Evolutionary conservation across 148 eudicot genomes (phyloP), one percentile per base, ranked within the genome.

Genomic region (Nepenthes mirabilis): DNA sequence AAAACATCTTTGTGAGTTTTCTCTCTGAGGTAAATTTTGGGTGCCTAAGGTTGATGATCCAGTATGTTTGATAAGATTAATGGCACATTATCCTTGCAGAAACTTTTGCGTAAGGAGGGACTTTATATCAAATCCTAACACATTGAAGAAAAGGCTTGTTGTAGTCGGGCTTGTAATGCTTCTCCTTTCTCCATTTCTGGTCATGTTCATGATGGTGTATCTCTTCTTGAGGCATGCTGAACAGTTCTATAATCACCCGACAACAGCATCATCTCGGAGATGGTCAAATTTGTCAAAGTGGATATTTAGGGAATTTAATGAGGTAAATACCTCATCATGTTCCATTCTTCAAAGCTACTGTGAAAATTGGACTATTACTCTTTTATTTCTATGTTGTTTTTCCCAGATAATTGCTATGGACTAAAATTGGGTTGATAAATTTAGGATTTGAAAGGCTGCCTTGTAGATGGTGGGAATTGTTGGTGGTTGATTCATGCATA

Each of bases 171-270:
- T 88, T 53, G 83, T 71, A n/a, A 81, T 88, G 96, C 82, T 91
- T 40, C 77, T 93, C 52, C 87, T 93, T 60, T 88, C 99, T 68
- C 99, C 96, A 4, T 93, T 86, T 74, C 74, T 83, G 65, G 89
- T 89, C 62, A 88, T 93, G 65, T 93, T 88, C 78, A 93, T 93
- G 96, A 72, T 93, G 66, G 95, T 88, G 9, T 93, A 88, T 86
- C 99, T 88, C 64, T 93, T 93, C 71, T 74, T 93, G 79, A 82
- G 89, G 74, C 99, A 93, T 68, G 99, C 96, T 56, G 99, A 93
- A 63, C 95, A 93, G 56, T 93, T 88, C 72, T 93, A 93, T 62
- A 93, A 93, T 58, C 95, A 93, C 73, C 99, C 99, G 8, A 86
- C 89, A 48, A 82, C 89, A 14, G 99, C 91, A 68, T 88, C 96